Evolutionary conservation across 768 basidiomycete species (phyloP).

Genomic region (Auricularia sp.): DNA sequence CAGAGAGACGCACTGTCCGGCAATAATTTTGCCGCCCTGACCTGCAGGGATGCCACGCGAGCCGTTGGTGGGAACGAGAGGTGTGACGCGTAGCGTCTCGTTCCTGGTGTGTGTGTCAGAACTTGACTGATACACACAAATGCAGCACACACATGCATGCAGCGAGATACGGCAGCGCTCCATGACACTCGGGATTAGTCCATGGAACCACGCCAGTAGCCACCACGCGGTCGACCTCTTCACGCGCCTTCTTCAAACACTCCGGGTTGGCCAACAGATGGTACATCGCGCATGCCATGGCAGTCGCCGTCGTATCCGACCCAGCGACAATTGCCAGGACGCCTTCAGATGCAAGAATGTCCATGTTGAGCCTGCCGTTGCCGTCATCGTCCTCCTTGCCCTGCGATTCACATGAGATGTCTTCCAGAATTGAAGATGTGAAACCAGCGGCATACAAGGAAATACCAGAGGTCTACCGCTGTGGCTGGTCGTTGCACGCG

Average conservation of each 20-base stretch:
- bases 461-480: background rate
- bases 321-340: background rate
- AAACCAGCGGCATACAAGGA: background rate
- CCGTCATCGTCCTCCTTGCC: background rate
- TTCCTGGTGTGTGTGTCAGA: constrained; percentile 25
- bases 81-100: constrained; percentile 39
- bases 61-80: constrained; percentile 39
- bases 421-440: background rate
- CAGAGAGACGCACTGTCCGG: constrained; percentile 27
- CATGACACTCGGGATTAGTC: background rate
- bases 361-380: background rate
- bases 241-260: constrained; percentile 3
- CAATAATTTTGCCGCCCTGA: constrained; percentile 29
- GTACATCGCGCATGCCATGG: constrained; percentile 18
- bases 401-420: background rate
- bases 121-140: background rate
- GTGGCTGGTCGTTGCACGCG: background rate
- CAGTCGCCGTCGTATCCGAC: constrained; percentile 20
- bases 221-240: constrained; percentile 9
- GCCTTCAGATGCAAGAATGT: background rate
- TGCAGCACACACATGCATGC: constrained; percentile 2
- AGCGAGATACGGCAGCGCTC: constrained; percentile 3
- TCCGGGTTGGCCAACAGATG: constrained; percentile 6
- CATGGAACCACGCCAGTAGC: background rate
- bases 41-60: constrained; percentile 31